Conservation (phyloP, 2,329 filamentous ascomycete species). For the Penicillium crustosum region DNA sequence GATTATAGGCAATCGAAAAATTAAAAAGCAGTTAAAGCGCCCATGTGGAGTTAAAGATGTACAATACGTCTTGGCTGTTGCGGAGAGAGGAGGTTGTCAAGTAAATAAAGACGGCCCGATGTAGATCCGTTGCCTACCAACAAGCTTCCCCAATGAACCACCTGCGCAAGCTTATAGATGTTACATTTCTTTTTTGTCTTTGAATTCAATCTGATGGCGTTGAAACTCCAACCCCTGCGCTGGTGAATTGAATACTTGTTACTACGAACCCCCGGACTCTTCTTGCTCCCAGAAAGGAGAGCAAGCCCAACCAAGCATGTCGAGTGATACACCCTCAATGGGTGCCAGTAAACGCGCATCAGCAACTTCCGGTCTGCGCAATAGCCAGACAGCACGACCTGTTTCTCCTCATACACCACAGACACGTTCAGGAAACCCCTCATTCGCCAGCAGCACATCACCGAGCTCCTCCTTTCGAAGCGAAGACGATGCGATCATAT, state of each 20-base stretch:
- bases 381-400: constrained; percentile 34
- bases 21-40: background rate
- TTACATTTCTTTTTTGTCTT: background rate
- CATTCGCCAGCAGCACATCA: constrained; percentile 56
- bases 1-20: background rate
- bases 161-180: background rate
- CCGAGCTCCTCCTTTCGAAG: constrained; percentile 59
- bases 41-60: constrained; percentile 14
- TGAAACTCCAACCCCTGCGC: background rate
- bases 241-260: constrained; percentile 10
- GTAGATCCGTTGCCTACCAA: constrained; percentile 33
- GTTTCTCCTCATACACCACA: constrained; percentile 62
- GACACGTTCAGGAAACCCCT: constrained; percentile 53
- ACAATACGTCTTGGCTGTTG: background rate
- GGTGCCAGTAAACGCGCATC: constrained; percentile 28
- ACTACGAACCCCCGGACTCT: constrained; percentile 2
- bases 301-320: constrained; percentile 19
- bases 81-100: constrained; percentile 17
- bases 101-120: constrained; percentile 37
- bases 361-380: constrained; percentile 30
- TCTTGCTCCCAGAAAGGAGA: constrained; percentile 13
- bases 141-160: constrained; percentile 6
- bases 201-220: constrained; percentile 12
- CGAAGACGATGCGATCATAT: constrained; percentile 80
- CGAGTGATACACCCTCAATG: constrained; percentile 24